Evolutionary conservation across 2,329 filamentous ascomycete species (phyloP).

Genomic region (Corniculantispora saksenae): DNA sequence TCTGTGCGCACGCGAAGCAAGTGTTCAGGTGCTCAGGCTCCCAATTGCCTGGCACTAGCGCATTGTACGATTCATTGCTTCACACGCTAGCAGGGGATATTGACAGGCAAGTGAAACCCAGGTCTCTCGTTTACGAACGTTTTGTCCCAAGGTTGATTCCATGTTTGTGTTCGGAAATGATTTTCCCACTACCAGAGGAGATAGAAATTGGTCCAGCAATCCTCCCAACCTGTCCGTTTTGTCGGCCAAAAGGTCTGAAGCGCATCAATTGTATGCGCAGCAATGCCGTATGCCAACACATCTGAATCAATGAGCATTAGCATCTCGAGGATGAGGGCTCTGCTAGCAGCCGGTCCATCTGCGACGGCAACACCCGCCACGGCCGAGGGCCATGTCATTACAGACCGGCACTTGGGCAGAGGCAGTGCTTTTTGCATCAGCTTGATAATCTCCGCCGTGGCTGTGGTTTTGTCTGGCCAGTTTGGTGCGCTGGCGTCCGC

Average conservation of each 20-base stretch:
- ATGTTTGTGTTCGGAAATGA: not conserved
- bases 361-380: conserved; percentile 9
- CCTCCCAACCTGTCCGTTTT: conserved; percentile 10
- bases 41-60: not conserved
- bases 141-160: not conserved
- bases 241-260: not conserved
- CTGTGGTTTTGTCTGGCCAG: not conserved
- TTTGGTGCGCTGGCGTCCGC: not conserved
- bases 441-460: not conserved
- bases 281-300: conserved; percentile 12
- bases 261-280: not conserved
- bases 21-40: too few species aligned
- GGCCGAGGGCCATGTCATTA: conserved; percentile 9
- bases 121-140: not conserved
- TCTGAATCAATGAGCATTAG: not conserved
- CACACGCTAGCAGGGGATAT: not conserved
- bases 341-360: conserved; percentile 1
- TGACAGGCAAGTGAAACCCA: not conserved
- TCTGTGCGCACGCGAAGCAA: not conserved
- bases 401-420: not conserved
- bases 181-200: not conserved
- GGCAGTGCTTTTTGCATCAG: conserved; percentile 1
- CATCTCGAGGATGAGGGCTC: not conserved
- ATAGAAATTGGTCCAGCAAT: conserved; percentile 17
- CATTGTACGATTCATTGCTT: not conserved